Percentiles rank a stretch among this genome's conserved stretches.
phyloP scores from a whole-genome alignment of 441 rosid species.

The Viola pubescens region DNA sequence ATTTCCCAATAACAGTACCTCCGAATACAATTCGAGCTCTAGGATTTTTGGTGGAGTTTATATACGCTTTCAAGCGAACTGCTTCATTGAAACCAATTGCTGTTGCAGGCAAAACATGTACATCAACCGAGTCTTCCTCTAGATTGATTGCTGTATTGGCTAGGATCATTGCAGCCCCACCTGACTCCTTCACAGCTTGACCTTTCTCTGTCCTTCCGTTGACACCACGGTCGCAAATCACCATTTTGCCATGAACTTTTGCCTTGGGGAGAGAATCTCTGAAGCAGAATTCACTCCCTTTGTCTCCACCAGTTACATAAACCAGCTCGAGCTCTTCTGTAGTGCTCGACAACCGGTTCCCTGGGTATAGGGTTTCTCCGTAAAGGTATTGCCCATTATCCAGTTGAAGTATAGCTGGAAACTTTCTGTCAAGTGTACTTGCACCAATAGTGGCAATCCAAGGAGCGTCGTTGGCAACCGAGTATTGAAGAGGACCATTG shows the following conservation, averaged over 20 bases:
- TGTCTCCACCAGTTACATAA: slow-evolving; percentile 52
- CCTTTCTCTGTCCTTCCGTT: slow-evolving; percentile 73
- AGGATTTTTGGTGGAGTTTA: slow-evolving; percentile 35
- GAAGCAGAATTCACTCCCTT: slow-evolving; percentile 57
- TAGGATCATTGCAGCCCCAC: slow-evolving; percentile 77
- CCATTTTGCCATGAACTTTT: slow-evolving; percentile 57
- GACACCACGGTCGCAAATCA: slow-evolving; percentile 71
- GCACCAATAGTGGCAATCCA: slow-evolving; percentile 67
- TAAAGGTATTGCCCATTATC: slow-evolving; percentile 47
- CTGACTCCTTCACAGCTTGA: slow-evolving; percentile 65
- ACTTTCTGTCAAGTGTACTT: slow-evolving; percentile 55
- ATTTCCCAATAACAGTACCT: slow-evolving; percentile 63
- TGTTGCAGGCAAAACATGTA: slow-evolving; percentile 66
- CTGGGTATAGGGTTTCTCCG: slow-evolving; percentile 61
- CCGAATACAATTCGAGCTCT: slow-evolving; percentile 50
- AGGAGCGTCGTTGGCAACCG: slow-evolving; percentile 72
- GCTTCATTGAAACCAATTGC: slow-evolving; percentile 57
- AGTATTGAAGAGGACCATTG: slow-evolving; percentile 56
- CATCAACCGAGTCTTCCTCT: slow-evolving; percentile 68
- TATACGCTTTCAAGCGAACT: slow-evolving; percentile 46
- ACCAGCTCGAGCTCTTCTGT: slow-evolving; percentile 51
- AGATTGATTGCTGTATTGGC: slow-evolving; percentile 63
- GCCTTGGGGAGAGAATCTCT: slow-evolving; percentile 56
- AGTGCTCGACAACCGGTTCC: slow-evolving; percentile 33
- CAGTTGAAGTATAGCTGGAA: slow-evolving; percentile 53